Evolutionary conservation across 2,329 filamentous ascomycete genomes (phyloP).

Genomic region (Pseudogymnoascus sp.): DNA sequence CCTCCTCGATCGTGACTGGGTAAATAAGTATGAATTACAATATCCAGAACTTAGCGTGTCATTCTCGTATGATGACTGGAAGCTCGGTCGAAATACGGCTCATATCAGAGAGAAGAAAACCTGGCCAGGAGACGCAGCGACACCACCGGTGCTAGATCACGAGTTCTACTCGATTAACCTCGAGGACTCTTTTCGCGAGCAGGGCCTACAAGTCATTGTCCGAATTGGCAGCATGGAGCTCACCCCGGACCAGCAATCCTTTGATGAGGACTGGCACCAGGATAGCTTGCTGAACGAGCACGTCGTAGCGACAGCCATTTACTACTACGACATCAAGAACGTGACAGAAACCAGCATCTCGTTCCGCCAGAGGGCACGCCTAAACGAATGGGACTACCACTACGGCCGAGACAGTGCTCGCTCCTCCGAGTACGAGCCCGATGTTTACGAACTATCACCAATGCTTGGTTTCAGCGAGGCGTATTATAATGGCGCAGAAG

Average conservation of each 20-base stretch:
- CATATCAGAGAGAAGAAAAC: background rate
- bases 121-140: background rate
- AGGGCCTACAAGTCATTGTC: background rate
- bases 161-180: no score
- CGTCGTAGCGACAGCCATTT: background rate
- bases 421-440: background rate
- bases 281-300: background rate
- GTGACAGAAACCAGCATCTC: background rate
- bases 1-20: background rate
- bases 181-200: background rate
- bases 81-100: background rate
- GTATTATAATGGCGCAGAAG: background rate
- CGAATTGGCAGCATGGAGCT: background rate
- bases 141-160: background rate
- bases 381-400: background rate
- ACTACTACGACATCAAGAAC: background rate
- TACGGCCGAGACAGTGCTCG: background rate
- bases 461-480: background rate
- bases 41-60: background rate
- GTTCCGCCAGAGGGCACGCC: background rate
- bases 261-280: background rate
- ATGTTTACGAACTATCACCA: background rate
- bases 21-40: background rate
- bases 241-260: background rate
- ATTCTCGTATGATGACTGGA: slow-evolving; percentile 10